These are phyloP conservation scores for Cutaneotrichosporon curvatum DNA, from an alignment of 1,284 basidiomycete species.

Conservation along the genomic window DNA sequence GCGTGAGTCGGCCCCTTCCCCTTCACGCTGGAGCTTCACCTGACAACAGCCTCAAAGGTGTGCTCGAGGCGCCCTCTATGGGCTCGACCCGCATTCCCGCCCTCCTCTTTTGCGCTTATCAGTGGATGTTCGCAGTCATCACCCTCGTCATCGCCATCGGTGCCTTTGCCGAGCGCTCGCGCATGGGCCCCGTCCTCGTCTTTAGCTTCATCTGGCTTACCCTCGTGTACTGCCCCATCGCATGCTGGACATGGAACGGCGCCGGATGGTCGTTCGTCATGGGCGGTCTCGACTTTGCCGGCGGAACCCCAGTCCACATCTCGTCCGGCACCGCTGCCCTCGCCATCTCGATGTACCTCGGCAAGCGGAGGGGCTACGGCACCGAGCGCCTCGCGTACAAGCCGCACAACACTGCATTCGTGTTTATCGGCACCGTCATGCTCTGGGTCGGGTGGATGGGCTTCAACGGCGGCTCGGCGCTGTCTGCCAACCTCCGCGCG, in stretches of 20 bases:
- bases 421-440: conserved; percentile 84
- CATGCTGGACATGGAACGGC: conserved; percentile 90
- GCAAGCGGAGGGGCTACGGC: conserved; percentile 81
- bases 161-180: conserved; percentile 84
- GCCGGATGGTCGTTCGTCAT: conserved; percentile 75
- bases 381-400: conserved; percentile 86
- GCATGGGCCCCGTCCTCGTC: conserved; percentile 76
- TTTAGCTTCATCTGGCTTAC: conserved; percentile 91
- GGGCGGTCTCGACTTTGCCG: conserved; percentile 88
- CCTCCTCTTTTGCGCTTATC: conserved; percentile 73
- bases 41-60: conserved; percentile 61
- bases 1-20: neutral
- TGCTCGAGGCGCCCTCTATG: conserved; percentile 64
- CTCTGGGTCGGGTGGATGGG: conserved; percentile 99
- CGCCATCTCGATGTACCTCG: conserved; percentile 87
- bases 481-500: conserved; percentile 76
- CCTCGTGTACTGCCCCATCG: conserved; percentile 86
- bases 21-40: neutral
- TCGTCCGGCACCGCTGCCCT: conserved; percentile 81
- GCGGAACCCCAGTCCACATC: conserved; percentile 91
- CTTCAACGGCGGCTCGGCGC: conserved; percentile 67
- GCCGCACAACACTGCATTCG: conserved; percentile 71
- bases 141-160: conserved; percentile 69
- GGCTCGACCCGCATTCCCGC: conserved; percentile 68
- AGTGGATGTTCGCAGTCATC: conserved; percentile 49